Percentiles rank a stretch among this genome's conserved stretches.
phyloP scores from a whole-genome alignment of 345 rosid genomes.

The Syzygium oleosum region DNA sequence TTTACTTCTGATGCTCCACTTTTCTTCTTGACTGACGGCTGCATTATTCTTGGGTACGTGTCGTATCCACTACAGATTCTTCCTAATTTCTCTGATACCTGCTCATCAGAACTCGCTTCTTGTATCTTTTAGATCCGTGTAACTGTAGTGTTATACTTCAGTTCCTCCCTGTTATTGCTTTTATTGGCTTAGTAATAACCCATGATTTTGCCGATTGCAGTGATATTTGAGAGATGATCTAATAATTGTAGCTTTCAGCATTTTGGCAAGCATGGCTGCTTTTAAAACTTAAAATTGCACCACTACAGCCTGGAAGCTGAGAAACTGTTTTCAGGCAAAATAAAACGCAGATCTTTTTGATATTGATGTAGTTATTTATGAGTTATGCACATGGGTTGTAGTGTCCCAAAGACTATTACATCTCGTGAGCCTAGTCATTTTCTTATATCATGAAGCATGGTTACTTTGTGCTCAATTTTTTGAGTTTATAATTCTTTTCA shows the following conservation, averaged over 20 bases:
- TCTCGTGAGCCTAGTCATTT: background rate
- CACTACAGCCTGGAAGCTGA: background rate
- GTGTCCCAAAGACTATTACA: background rate
- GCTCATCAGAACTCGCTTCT: background rate
- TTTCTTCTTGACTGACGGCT: slow-evolving; percentile 95
- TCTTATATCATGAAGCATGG: background rate
- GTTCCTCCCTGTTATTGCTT: background rate
- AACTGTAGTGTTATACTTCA: background rate
- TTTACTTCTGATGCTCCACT: slow-evolving; percentile 86
- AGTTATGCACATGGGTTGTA: background rate
- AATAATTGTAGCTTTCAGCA: background rate
- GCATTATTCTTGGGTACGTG: slow-evolving; percentile 91
- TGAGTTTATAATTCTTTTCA: slow-evolving; percentile 1
- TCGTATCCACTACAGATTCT: background rate
- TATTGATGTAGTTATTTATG: background rate
- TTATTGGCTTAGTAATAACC: background rate
- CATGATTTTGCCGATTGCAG: background rate
- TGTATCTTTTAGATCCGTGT: background rate
- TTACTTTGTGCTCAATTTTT: background rate
- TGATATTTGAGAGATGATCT: background rate
- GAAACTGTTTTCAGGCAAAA: background rate
- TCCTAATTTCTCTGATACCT: background rate
- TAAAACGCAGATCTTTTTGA: background rate
- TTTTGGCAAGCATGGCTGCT: background rate
- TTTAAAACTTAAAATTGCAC: background rate